phyloP scores from a whole-genome alignment of 2,329 filamentous ascomycete genomes.

The Phialemonium atrogriseum region DNA sequence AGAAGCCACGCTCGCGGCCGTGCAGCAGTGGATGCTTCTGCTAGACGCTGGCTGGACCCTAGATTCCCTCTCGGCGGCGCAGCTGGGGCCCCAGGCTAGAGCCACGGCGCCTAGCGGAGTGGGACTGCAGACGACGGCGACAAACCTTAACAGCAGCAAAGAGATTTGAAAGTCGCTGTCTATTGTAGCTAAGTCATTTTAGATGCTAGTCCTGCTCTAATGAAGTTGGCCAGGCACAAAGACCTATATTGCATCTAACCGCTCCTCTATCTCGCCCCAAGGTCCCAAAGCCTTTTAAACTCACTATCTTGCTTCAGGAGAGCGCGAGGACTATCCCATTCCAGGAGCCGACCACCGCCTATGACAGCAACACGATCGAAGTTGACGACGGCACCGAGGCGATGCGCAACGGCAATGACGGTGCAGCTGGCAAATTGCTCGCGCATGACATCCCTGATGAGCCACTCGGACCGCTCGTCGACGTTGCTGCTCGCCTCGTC shows the following conservation, averaged over 20 bases:
- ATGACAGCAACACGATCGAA: constrained; percentile 11
- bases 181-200: no score
- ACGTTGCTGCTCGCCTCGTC: constrained; percentile 9
- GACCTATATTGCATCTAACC: not conserved
- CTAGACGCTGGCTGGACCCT: no score
- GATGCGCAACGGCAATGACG: constrained; percentile 11
- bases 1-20: no score
- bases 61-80: no score
- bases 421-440: constrained; percentile 8
- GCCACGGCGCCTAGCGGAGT: no score
- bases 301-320: not conserved
- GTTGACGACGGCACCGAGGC: constrained; percentile 11
- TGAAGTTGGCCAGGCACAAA: no score
- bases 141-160: no score
- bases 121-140: no score
- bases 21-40: no score
- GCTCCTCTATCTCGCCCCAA: not conserved
- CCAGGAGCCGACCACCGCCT: not conserved
- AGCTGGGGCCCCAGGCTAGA: no score
- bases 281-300: constrained; percentile 1
- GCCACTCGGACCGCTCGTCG: constrained; percentile 10
- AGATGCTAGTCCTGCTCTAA: no score
- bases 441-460: constrained; percentile 9
- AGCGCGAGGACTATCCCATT: not conserved
- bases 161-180: no score